Conservation (phyloP, 768 basidiomycete species). For the Psilocybe cyanescens region DNA sequence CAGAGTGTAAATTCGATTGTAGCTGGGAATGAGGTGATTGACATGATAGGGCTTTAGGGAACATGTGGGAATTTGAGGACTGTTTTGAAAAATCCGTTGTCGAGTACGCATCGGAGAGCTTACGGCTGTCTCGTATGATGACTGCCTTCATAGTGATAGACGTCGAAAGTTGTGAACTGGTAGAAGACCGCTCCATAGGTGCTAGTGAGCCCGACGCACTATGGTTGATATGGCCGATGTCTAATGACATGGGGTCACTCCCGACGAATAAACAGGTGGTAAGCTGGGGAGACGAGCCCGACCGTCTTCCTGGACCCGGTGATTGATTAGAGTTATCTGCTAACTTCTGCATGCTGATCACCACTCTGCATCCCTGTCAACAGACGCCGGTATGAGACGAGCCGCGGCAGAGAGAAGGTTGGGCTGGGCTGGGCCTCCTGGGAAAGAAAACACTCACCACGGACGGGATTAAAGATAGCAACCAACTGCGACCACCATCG, state of each 20-base stretch:
- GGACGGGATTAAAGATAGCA: slow-evolving; percentile 21
- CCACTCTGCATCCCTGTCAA: slow-evolving; percentile 23
- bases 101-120: neutral
- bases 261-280: slow-evolving; percentile 14
- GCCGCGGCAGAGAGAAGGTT: neutral
- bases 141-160: neutral
- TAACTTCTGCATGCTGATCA: slow-evolving; percentile 23
- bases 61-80: neutral
- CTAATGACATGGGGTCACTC: neutral
- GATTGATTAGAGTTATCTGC: slow-evolving; percentile 6
- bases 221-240: neutral
- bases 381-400: neutral
- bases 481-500: slow-evolving; percentile 15
- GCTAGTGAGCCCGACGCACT: neutral
- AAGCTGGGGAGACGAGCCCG: slow-evolving; percentile 15
- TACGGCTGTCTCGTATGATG: neutral
- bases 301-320: neutral
- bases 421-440: neutral
- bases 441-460: slow-evolving; percentile 12
- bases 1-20: neutral
- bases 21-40: neutral
- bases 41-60: neutral
- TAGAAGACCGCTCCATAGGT: neutral
- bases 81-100: neutral
- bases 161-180: neutral